A percentile compares a stretch with the other conserved stretches of the same genome.
Conservation (phyloP, 805 yeast genomes). For the Metschnikowia lunata region DNA sequence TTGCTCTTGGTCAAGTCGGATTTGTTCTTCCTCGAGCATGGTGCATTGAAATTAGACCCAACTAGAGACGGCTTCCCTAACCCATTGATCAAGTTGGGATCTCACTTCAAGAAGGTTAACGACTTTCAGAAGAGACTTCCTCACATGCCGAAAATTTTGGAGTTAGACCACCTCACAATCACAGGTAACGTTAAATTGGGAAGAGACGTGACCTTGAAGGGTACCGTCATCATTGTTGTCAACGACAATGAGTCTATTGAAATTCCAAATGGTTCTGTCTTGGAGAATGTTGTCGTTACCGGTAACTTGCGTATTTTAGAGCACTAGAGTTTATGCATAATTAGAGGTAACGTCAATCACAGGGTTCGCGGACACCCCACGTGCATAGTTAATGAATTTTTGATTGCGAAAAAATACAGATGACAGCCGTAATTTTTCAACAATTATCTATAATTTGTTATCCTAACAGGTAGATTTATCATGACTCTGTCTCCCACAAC, state of each 20-base stretch:
- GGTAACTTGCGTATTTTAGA: slow-evolving; percentile 94
- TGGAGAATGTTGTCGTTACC: slow-evolving; percentile 95
- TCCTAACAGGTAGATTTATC: too few species aligned
- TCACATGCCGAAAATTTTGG: slow-evolving; percentile 94
- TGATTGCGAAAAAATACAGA: too few species aligned
- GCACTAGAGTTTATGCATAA: slow-evolving; percentile 44
- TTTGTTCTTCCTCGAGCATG: slow-evolving; percentile 84
- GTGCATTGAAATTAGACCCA: slow-evolving; percentile 80
- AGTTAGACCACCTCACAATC: slow-evolving; percentile 93
- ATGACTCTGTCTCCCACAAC: too few species aligned
- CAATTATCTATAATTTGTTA: too few species aligned
- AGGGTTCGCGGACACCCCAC: too few species aligned
- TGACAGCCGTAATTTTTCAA: too few species aligned
- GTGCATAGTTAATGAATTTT: too few species aligned
- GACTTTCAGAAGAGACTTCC: slow-evolving; percentile 87
- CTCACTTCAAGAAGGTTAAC: slow-evolving; percentile 92
- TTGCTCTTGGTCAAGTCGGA: slow-evolving; percentile 92
- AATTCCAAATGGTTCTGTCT: slow-evolving; percentile 91
- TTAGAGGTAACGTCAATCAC: too few species aligned
- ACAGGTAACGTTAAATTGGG: slow-evolving; percentile 95
- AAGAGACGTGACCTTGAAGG: slow-evolving; percentile 84
- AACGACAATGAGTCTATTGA: slow-evolving; percentile 96
- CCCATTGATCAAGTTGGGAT: slow-evolving; percentile 93
- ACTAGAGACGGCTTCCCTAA: slow-evolving; percentile 85
- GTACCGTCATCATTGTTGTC: slow-evolving; percentile 96